Conservation (phyloP, 768 basidiomycete genomes). For the Calocera viscosa region DNA sequence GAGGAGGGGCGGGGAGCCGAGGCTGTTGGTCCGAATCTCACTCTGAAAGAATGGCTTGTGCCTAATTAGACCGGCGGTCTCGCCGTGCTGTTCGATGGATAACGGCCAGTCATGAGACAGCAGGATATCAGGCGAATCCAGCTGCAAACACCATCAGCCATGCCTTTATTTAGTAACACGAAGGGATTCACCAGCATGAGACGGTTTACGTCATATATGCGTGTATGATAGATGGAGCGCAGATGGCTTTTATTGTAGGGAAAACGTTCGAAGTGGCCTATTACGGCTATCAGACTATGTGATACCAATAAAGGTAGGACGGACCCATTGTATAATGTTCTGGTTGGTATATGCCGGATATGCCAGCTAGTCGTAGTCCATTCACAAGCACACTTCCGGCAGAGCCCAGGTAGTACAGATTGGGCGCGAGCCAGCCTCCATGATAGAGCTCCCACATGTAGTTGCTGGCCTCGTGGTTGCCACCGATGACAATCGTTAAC, state of each 20-base stretch:
- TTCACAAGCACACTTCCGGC: slow-evolving; percentile 82
- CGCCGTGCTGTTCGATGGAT: slow-evolving; percentile 68
- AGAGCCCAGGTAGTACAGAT: slow-evolving; percentile 90
- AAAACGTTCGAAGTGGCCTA: slow-evolving; percentile 61
- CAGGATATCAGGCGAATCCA: slow-evolving; percentile 58
- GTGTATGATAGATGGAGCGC: slow-evolving; percentile 80
- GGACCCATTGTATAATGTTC: slow-evolving; percentile 56
- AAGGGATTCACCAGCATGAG: slow-evolving; percentile 41
- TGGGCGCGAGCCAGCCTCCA: slow-evolving; percentile 92
- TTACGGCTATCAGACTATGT: not conserved
- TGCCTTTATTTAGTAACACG: not conserved
- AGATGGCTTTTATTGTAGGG: slow-evolving; percentile 66
- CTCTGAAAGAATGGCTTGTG: slow-evolving; percentile 65
- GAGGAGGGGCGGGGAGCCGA: slow-evolving; percentile 82
- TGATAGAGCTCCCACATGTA: slow-evolving; percentile 96
- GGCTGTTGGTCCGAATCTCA: slow-evolving; percentile 52
- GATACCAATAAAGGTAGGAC: slow-evolving; percentile 10
- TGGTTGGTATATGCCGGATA: slow-evolving; percentile 80
- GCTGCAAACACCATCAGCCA: slow-evolving; percentile 25
- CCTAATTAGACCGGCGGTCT: slow-evolving; percentile 49
- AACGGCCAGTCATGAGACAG: slow-evolving; percentile 96
- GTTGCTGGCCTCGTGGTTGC: slow-evolving; percentile 95
- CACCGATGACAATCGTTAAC: slow-evolving; percentile 87
- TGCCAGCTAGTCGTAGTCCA: slow-evolving; percentile 77
- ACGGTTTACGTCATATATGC: slow-evolving; percentile 70